Percentiles rank a stretch among this genome's conserved stretches.
phyloP scores from a whole-genome alignment of 2,329 filamentous ascomycete genomes.

The Pestalotiopsis sp. region DNA sequence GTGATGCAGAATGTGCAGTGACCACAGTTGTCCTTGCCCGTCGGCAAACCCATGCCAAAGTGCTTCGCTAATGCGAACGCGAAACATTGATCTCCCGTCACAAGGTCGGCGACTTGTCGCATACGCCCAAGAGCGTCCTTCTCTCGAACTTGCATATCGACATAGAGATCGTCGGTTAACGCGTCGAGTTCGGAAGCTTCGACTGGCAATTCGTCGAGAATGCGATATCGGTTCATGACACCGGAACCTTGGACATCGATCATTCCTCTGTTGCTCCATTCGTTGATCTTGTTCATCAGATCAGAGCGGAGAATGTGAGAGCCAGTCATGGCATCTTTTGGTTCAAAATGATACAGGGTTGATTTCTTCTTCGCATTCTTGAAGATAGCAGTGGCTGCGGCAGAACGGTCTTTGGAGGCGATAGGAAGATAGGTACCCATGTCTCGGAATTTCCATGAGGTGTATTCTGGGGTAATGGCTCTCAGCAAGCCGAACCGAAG shows the following conservation, averaged over 20 bases:
- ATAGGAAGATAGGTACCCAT: slow-evolving; percentile 32
- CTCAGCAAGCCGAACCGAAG: slow-evolving; percentile 59
- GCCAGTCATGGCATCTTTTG: slow-evolving; percentile 39
- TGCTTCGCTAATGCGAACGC: slow-evolving; percentile 54
- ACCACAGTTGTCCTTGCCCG: slow-evolving; percentile 48
- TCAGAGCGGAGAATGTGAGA: slow-evolving; percentile 43
- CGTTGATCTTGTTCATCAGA: slow-evolving; percentile 56
- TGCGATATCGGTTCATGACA: slow-evolving; percentile 55
- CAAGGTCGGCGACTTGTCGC: slow-evolving; percentile 51
- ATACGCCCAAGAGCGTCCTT: slow-evolving; percentile 54
- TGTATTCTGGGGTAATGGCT: slow-evolving; percentile 60
- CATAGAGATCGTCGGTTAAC: slow-evolving; percentile 50
- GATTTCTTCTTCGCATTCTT: slow-evolving; percentile 39
- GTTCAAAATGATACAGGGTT: slow-evolving; percentile 50
- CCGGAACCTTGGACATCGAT: slow-evolving; percentile 56
- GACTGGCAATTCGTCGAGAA: slow-evolving; percentile 49
- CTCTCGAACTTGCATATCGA: slow-evolving; percentile 54
- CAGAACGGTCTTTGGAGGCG: slow-evolving; percentile 38
- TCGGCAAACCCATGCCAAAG: slow-evolving; percentile 57
- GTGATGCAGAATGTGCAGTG: slow-evolving; percentile 56
- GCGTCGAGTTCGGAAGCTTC: slow-evolving; percentile 41
- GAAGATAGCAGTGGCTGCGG: slow-evolving; percentile 47
- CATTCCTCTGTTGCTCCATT: slow-evolving; percentile 49
- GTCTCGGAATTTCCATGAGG: slow-evolving; percentile 53
- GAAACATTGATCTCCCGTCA: slow-evolving; percentile 56